Percentiles rank a stretch among this genome's conserved stretches.
phyloP scores from a whole-genome alignment of 2,329 filamentous ascomycete species.

The Aspergillus awamori region DNA sequence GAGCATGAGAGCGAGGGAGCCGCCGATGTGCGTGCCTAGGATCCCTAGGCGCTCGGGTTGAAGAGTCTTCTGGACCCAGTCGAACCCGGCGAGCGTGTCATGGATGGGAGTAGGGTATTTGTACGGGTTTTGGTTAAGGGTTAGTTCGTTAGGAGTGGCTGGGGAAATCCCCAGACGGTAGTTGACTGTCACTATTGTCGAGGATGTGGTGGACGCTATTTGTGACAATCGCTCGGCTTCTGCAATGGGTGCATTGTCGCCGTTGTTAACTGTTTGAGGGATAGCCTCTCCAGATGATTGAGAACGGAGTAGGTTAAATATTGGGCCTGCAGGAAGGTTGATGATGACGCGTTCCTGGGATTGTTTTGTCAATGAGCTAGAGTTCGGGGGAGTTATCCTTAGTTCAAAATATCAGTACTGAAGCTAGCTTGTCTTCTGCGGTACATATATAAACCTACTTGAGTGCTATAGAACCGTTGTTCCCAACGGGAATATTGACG shows the following conservation, averaged over 20 bases:
- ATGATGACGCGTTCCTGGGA: conserved; percentile 36
- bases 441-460: background rate
- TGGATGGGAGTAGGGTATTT: conserved; percentile 44
- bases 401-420: background rate
- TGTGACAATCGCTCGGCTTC: conserved; percentile 7
- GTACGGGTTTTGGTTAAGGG: conserved; percentile 14
- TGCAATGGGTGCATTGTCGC: background rate
- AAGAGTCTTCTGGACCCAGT: conserved; percentile 42
- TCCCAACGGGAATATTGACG: background rate
- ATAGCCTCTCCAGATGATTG: background rate
- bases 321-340: conserved; percentile 42
- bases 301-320: conserved; percentile 21
- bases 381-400: conserved; percentile 28
- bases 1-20: conserved; percentile 48
- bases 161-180: conserved; percentile 40
- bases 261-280: background rate
- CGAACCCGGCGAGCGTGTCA: conserved; percentile 43
- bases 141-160: background rate
- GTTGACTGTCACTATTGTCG: conserved; percentile 45
- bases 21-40: conserved; percentile 42
- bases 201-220: conserved; percentile 36
- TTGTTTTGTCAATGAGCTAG: background rate
- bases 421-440: background rate
- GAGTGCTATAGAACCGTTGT: background rate
- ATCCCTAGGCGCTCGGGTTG: conserved; percentile 34